phyloP scores from a whole-genome alignment of 2,329 filamentous ascomycete species.

The Monosporascus ibericus region DNA sequence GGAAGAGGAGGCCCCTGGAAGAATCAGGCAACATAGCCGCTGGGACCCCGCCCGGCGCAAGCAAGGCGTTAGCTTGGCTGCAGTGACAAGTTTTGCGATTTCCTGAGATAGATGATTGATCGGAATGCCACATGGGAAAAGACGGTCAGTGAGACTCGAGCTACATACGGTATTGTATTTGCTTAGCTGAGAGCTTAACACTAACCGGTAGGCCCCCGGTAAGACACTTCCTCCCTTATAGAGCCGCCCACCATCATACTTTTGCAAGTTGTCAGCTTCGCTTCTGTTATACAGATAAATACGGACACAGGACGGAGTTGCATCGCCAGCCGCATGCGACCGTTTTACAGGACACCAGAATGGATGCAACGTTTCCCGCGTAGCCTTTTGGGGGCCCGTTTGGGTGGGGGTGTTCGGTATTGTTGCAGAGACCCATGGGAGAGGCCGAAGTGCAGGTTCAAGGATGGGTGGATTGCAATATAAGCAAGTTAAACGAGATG shows the following conservation, averaged over 20 bases:
- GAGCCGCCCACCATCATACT: too few relatives aligned
- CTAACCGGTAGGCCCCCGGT: too few relatives aligned
- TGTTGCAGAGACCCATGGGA: neutral
- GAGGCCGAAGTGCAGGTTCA: neutral
- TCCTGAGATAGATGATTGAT: neutral
- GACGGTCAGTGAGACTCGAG: too few relatives aligned
- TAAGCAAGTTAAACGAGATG: neutral
- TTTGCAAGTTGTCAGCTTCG: too few relatives aligned
- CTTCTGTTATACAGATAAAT: too few relatives aligned
- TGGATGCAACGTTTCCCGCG: neutral
- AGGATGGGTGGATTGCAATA: neutral
- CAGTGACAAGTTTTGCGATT: too few relatives aligned
- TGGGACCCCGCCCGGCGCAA: neutral
- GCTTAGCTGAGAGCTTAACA: too few relatives aligned
- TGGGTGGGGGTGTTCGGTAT: neutral
- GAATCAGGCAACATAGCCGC: neutral
- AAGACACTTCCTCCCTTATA: too few relatives aligned
- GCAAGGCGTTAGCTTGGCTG: neutral
- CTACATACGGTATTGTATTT: too few relatives aligned
- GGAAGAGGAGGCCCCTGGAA: neutral
- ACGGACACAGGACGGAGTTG: too few relatives aligned
- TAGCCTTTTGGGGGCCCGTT: neutral
- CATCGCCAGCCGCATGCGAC: neutral
- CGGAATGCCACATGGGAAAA: neutral
- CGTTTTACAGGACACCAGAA: neutral